Evolutionary conservation across 2,329 filamentous ascomycete genomes (phyloP).

Genomic region (Verticillium longisporum): DNA sequence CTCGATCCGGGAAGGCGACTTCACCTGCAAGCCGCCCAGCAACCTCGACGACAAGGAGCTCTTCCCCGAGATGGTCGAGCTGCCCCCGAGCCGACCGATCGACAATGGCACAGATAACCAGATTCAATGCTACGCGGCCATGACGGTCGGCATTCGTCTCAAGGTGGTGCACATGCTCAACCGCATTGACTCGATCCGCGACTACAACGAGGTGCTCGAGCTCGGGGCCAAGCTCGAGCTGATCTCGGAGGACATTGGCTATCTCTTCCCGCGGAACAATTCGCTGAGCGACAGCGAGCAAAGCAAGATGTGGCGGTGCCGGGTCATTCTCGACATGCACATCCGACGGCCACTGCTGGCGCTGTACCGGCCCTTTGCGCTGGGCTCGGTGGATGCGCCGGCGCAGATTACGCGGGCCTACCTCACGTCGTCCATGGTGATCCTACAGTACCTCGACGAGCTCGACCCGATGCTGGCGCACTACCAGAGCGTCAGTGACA

Average conservation of each 20-base stretch:
- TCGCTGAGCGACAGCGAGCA: slow-evolving; percentile 33
- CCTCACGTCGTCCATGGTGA: slow-evolving; percentile 46
- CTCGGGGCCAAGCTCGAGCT: slow-evolving; percentile 46
- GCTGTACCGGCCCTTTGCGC: slow-evolving; percentile 47
- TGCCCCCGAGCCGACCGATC: slow-evolving; percentile 42
- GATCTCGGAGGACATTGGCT: slow-evolving; percentile 47
- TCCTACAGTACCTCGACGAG: slow-evolving; percentile 49
- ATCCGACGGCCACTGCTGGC: slow-evolving; percentile 44
- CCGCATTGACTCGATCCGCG: slow-evolving; percentile 43
- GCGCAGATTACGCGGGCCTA: slow-evolving; percentile 45
- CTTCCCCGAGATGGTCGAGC: slow-evolving; percentile 36
- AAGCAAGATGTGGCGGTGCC: slow-evolving; percentile 44
- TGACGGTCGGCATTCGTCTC: slow-evolving; percentile 41
- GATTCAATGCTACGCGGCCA: slow-evolving; percentile 46
- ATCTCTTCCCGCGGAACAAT: slow-evolving; percentile 40
- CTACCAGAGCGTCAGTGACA: slow-evolving; percentile 40
- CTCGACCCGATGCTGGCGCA: slow-evolving; percentile 39
- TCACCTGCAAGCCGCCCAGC: slow-evolving; percentile 43
- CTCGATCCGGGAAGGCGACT: slow-evolving; percentile 45
- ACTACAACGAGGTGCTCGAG: slow-evolving; percentile 46
- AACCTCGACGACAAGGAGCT: slow-evolving; percentile 48
- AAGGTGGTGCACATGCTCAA: slow-evolving; percentile 43
- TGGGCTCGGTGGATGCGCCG: slow-evolving; percentile 43
- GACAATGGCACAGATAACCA: slow-evolving; percentile 47
- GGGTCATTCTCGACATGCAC: slow-evolving; percentile 47